phyloP scores from a whole-genome alignment of 139 green algal species.

The Spirogloea muscicola region DNA sequence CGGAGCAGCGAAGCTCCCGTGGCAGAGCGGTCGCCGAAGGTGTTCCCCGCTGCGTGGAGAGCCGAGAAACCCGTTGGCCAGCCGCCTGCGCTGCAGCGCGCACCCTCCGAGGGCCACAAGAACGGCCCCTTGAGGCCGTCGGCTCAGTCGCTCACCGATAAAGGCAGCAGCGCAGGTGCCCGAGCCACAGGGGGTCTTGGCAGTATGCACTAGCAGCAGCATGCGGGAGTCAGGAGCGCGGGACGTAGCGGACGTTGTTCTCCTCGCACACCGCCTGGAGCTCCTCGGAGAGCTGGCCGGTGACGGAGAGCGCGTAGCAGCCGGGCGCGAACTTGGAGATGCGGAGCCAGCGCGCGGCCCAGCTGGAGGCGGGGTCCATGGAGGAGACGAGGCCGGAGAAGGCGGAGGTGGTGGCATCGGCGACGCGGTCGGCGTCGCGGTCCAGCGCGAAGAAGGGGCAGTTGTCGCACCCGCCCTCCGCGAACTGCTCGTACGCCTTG shows the following conservation, averaged over 20 bases:
- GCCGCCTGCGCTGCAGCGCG: too few species aligned
- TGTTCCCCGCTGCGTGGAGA: too few species aligned
- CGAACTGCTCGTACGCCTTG: constrained; percentile 54
- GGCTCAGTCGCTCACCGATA: too few species aligned
- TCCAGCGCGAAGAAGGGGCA: constrained; percentile 51
- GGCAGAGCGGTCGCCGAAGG: too few species aligned
- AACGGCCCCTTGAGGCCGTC: too few species aligned
- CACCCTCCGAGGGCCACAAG: too few species aligned
- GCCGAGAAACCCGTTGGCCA: too few species aligned
- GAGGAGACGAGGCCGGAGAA: constrained; percentile 47
- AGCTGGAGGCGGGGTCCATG: constrained; percentile 43
- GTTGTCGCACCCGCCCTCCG: constrained; percentile 49
- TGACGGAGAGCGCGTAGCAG: constrained; percentile 49
- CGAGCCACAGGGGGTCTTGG: too few species aligned
- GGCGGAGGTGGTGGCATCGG: constrained; percentile 40
- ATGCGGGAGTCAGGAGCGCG: too few species aligned
- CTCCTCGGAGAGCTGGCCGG: constrained; percentile 47
- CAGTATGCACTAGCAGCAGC: too few species aligned
- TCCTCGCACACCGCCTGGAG: constrained; percentile 33
- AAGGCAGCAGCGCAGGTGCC: too few species aligned
- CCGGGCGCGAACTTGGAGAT: constrained; percentile 42
- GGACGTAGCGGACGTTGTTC: constrained; percentile 5
- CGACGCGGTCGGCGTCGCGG: constrained; percentile 41
- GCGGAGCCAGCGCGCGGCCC: constrained; percentile 41
- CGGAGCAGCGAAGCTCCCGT: too few species aligned